A percentile compares a stretch with the other conserved stretches of the same genome.
These are phyloP conservation scores for Malassezia sp. DNA, from an alignment of 1,284 basidiomycete species.

Conservation along the genomic window DNA sequence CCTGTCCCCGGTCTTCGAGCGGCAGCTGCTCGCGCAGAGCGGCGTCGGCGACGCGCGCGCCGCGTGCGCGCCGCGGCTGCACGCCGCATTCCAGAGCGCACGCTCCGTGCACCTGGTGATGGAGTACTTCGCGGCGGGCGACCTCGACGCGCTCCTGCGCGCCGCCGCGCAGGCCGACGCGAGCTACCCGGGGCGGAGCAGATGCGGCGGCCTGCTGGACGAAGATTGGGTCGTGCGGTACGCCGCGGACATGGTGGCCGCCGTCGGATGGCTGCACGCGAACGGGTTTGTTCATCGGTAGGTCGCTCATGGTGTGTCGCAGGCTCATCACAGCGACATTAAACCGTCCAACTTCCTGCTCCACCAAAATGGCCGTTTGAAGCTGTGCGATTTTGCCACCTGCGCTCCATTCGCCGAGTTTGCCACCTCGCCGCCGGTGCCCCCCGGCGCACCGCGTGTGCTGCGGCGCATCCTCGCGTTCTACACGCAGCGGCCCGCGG, in stretches of 20 bases:
- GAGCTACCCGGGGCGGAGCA: constrained; percentile 27
- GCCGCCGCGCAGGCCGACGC: constrained; percentile 25
- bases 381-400: constrained; percentile 44
- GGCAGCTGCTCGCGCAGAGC: constrained; percentile 22
- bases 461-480: constrained; percentile 31
- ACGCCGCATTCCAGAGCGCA: constrained; percentile 37
- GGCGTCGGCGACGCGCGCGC: constrained; percentile 2
- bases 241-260: constrained; percentile 40
- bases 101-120: constrained; percentile 41
- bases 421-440: background rate
- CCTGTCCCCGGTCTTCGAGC: constrained; percentile 34
- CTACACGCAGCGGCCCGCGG: constrained; percentile 36
- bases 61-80: constrained; percentile 27
- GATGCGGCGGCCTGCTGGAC: constrained; percentile 27
- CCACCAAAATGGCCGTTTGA: constrained; percentile 35
- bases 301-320: too few species aligned
- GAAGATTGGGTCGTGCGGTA: constrained; percentile 35
- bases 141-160: constrained; percentile 39
- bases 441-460: too few species aligned
- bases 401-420: constrained; percentile 40
- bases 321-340: constrained; percentile 41
- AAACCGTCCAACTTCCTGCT: constrained; percentile 45
- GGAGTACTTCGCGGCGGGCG: constrained; percentile 43
- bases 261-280: constrained; percentile 38
- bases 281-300: constrained; percentile 34